Evolutionary conservation across 768 basidiomycete species (phyloP).

Genomic region (Pleurotus djamor): DNA sequence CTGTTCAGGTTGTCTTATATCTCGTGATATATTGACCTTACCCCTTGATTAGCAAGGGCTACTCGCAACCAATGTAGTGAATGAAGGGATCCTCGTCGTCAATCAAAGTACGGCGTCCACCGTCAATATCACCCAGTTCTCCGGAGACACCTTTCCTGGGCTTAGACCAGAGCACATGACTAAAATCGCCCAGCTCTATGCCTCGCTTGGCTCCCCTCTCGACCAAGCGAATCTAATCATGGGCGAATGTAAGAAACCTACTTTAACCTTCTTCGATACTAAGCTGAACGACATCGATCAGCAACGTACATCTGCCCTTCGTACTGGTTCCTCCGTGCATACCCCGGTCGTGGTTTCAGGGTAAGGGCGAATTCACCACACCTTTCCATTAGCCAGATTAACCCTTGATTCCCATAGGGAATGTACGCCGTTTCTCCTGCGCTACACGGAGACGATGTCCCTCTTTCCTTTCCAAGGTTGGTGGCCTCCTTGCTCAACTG

Average conservation of each 20-base stretch:
- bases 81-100: constrained; percentile 27
- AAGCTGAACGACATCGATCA: constrained; percentile 12
- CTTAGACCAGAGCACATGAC: constrained; percentile 8
- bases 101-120: constrained; percentile 9
- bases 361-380: constrained; percentile 8
- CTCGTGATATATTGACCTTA: neutral
- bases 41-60: constrained; percentile 13
- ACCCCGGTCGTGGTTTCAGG: constrained; percentile 24
- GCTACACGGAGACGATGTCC: constrained; percentile 18
- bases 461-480: constrained; percentile 24
- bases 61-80: constrained; percentile 18
- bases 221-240: constrained; percentile 12
- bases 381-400: neutral
- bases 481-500: neutral
- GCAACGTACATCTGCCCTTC: constrained; percentile 32
- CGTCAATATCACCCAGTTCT: constrained; percentile 10
- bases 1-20: neutral
- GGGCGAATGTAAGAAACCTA: constrained; percentile 18
- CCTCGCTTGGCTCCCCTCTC: constrained; percentile 5
- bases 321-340: constrained; percentile 24
- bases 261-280: neutral
- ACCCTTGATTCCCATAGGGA: constrained; percentile 9
- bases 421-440: constrained; percentile 25
- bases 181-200: constrained; percentile 11
- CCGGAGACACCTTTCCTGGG: constrained; percentile 16